phyloP scores from a whole-genome alignment of 1,139 yeast species.

The Pneumocystis canis region DNA sequence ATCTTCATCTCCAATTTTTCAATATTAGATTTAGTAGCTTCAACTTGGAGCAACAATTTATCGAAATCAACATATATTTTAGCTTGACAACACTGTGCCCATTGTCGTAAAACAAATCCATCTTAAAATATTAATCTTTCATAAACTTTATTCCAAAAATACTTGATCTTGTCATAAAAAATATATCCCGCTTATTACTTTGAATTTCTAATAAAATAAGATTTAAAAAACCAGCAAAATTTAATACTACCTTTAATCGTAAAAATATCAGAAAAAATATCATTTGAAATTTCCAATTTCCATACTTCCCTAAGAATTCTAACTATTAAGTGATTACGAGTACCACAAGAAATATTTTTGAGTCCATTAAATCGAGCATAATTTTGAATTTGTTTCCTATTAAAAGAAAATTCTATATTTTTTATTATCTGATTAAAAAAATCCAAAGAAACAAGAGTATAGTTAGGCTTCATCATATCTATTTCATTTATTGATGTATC shows the following conservation, averaged over 20 bases:
- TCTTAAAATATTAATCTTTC: neutral
- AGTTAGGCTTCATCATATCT: neutral
- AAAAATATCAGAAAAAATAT: neutral
- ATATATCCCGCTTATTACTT: neutral
- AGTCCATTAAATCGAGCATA: neutral
- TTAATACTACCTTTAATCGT: neutral
- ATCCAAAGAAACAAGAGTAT: neutral
- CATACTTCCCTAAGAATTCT: neutral
- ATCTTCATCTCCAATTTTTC: neutral
- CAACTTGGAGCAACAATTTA: neutral
- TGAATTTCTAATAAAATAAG: neutral
- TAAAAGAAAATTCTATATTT: neutral
- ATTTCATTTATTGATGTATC: neutral
- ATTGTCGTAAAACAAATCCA: neutral
- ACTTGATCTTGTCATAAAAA: neutral
- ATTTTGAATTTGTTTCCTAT: neutral
- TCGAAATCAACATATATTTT: neutral
- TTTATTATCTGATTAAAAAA: neutral
- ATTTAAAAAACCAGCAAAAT: neutral
- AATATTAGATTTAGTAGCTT: neutral
- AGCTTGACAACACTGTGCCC: neutral
- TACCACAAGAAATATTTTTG: neutral
- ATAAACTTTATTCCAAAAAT: neutral
- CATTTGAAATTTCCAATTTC: neutral
- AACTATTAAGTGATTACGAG: neutral